Conservation (phyloP, 2,329 filamentous ascomycete species). For the Fusarium napiforme region DNA sequence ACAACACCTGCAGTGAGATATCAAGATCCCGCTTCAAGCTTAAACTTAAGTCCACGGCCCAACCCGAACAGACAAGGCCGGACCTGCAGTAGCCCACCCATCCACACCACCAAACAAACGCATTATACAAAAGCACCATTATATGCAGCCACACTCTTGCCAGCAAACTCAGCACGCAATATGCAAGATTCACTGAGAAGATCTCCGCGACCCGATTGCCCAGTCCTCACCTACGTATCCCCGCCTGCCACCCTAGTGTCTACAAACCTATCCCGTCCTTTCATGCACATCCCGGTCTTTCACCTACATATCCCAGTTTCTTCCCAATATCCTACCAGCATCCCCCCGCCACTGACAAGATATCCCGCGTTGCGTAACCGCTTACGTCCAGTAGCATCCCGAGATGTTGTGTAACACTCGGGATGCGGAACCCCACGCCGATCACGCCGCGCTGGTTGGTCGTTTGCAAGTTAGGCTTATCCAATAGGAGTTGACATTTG, state of each 20-base stretch:
- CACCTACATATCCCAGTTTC: background rate
- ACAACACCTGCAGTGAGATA: background rate
- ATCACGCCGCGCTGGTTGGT: background rate
- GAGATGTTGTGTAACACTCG: conserved; percentile 23
- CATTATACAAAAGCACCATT: background rate
- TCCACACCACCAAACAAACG: background rate
- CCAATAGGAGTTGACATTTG: background rate
- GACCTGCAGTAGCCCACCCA: conserved; percentile 39
- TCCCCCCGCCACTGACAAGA: background rate
- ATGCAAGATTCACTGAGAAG: background rate
- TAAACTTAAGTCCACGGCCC: background rate
- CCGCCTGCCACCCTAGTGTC: background rate
- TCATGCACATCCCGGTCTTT: background rate
- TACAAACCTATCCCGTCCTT: background rate
- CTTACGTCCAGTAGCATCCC: background rate
- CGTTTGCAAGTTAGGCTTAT: background rate
- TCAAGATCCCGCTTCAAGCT: background rate
- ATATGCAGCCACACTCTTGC: conserved; percentile 14
- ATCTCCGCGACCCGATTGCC: conserved; percentile 18
- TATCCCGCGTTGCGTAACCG: background rate
- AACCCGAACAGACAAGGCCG: conserved; percentile 3
- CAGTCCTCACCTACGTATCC: background rate
- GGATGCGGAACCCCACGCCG: background rate
- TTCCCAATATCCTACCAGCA: background rate
- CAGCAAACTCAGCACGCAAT: background rate